Conservation (phyloP, 208 protist species). For the Wallacemonas sp. region DNA sequence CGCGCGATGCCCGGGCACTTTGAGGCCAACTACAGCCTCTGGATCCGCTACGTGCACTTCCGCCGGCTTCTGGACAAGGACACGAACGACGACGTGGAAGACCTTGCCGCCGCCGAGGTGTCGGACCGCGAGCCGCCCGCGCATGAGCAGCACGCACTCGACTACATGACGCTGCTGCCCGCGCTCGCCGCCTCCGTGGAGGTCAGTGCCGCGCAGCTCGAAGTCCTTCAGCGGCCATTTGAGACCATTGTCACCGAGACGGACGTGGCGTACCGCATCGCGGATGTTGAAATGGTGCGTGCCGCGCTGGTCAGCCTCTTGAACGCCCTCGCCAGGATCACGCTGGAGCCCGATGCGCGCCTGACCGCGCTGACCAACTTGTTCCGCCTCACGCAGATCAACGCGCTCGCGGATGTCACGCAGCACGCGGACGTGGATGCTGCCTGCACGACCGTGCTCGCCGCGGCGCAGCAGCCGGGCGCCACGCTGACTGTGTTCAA, state of each 20-base stretch:
- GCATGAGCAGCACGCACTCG: background rate
- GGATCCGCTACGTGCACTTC: constrained; percentile 10
- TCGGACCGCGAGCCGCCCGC: background rate
- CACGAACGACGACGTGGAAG: no score
- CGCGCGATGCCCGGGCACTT: background rate
- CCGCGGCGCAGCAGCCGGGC: constrained; percentile 18
- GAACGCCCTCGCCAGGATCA: constrained; percentile 31
- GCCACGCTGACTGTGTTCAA: constrained; percentile 59
- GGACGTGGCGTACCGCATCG: constrained; percentile 34
- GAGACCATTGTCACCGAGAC: constrained; percentile 34
- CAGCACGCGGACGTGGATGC: constrained; percentile 38
- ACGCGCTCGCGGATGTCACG: constrained; percentile 25
- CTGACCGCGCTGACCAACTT: constrained; percentile 24
- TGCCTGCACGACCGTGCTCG: constrained; percentile 26
- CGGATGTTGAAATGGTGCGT: constrained; percentile 8
- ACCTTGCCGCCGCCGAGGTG: background rate
- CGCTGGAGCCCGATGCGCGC: constrained; percentile 26
- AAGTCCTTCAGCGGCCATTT: constrained; percentile 34
- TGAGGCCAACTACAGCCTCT: constrained; percentile 11
- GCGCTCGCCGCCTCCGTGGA: constrained; percentile 38
- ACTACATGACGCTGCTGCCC: constrained; percentile 27
- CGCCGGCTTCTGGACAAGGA: no score
- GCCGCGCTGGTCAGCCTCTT: constrained; percentile 34
- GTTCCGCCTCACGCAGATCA: constrained; percentile 23
- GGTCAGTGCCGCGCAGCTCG: constrained; percentile 42